Percentiles rank a stretch among this genome's conserved stretches.
phyloP scores from a whole-genome alignment of 1,139 yeast genomes.

The Yamadazyma trypodendri region DNA sequence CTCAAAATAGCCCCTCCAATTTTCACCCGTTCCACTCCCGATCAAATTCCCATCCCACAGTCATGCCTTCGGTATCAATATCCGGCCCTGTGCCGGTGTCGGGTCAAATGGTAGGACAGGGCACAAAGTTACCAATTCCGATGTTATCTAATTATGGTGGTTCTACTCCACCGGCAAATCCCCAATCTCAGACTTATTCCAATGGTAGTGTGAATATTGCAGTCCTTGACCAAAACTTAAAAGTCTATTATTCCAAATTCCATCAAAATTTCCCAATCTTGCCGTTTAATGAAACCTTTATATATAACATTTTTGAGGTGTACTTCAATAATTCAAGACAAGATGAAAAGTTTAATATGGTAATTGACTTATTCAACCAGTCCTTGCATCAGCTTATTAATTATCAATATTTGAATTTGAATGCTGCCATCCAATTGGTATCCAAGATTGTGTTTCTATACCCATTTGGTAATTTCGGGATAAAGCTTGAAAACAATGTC shows the following conservation, averaged over 20 bases:
- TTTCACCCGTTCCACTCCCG: slow-evolving; percentile 2
- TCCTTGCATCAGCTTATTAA: slow-evolving; percentile 49
- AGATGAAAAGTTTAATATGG: slow-evolving; percentile 36
- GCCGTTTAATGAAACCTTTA: slow-evolving; percentile 44
- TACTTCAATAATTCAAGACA: slow-evolving; percentile 13
- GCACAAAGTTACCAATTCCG: slow-evolving; percentile 1
- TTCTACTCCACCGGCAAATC: neutral
- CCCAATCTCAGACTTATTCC: too few relatives aligned
- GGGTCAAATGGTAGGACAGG: neutral
- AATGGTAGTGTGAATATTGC: slow-evolving; percentile 1
- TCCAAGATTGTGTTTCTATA: slow-evolving; percentile 43
- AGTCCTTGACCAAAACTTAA: slow-evolving; percentile 4
- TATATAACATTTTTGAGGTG: slow-evolving; percentile 23
- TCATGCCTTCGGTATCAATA: neutral
- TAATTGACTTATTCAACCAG: slow-evolving; percentile 51
- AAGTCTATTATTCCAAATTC: slow-evolving; percentile 49
- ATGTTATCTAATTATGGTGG: neutral
- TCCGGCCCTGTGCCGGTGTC: neutral
- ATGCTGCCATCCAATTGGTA: slow-evolving; percentile 36
- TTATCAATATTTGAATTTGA: slow-evolving; percentile 30
- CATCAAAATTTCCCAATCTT: slow-evolving; percentile 59
- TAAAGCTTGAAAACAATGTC: slow-evolving; percentile 28
- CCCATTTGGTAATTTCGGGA: slow-evolving; percentile 31
- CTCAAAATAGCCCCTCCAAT: slow-evolving; percentile 4
- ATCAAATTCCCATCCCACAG: slow-evolving; percentile 4